Base-by-base conservation (phyloP, 805 yeast species). In the Cyberlindnera mississippiensis region DNA sequence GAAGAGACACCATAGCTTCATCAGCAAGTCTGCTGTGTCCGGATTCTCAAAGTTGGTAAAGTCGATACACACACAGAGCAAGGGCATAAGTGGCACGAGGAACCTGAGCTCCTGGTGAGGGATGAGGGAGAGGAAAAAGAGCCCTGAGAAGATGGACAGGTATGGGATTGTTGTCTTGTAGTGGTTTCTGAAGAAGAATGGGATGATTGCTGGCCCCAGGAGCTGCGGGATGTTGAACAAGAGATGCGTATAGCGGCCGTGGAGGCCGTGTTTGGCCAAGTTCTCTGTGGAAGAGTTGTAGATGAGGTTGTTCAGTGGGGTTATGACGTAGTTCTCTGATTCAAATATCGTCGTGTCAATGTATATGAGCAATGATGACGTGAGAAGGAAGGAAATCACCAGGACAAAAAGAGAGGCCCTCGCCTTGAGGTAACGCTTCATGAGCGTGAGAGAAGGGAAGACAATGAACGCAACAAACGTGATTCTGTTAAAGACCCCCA, bases 61-160 rank as follows among this genome's bases (percentile, higher is more conserved):
- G 48, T 72, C 78, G 40, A 78, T 66, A 42, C 85, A 75, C 13
- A 80, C 70, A 45, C 81, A 74, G 8, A 78, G 56, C 10, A 90
- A 63, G 0, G 99, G 97, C 2, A 85, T 66, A 16, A 83, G 56
- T 0, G 99, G 98, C 1, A 80, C 58, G 33, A 95, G 63, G 58
- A 93, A 93, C 40, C 99, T 68, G n/a, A 88, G 69, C 58, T 93
- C 99, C 61, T 93, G 99, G 60, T 93, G 99, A 13, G 95, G 95
- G 17, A 88, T 72, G 0, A 78, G 2, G 0, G 97, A 87, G 20
- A 93, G 66, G 4, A 77, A 41, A 0, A 68, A 4, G 1, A 86
- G 20, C 0, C 89, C 95, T 4, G 96, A 78, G 2, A 76, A 42
- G 0, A 82, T 67, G 2, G 90, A 62, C 29, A 80, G 62, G 47